Conservation (phyloP, 2,329 filamentous ascomycete genomes). For the Colletotrichum lindemuthianum region DNA sequence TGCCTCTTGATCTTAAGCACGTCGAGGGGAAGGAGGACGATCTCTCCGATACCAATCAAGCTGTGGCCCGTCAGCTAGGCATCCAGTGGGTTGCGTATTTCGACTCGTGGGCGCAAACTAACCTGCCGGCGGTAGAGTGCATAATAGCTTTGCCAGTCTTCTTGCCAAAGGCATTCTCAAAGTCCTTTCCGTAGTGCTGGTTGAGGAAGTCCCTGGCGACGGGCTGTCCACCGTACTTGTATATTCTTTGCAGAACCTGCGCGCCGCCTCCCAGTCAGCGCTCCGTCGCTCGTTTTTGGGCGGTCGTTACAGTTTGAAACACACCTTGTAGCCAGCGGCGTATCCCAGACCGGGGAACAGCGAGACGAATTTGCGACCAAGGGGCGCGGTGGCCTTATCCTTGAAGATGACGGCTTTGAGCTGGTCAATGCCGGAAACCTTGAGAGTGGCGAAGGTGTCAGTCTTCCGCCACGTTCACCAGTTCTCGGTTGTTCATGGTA, state of each 20-base stretch:
- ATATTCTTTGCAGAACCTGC: conserved; percentile 84
- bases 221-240: conserved; percentile 98
- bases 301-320: conserved; percentile 43
- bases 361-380: conserved; percentile 85
- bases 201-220: conserved; percentile 91
- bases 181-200: conserved; percentile 80
- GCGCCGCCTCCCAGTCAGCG: conserved; percentile 53
- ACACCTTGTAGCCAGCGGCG: conserved; percentile 91
- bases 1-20: conserved; percentile 99
- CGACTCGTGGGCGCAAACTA: conserved; percentile 39
- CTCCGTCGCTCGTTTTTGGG: not conserved
- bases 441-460: conserved; percentile 5
- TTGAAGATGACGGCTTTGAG: conserved; percentile 95
- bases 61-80: conserved; percentile 52
- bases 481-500: conserved; percentile 47
- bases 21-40: conserved; percentile 92
- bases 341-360: conserved; percentile 98
- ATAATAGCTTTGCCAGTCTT: conserved; percentile 98
- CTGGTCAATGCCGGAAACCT: conserved; percentile 54
- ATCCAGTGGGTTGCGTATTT: not conserved
- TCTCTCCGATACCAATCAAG: conserved; percentile 96
- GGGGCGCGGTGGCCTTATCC: conserved; percentile 79
- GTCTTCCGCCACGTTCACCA: not conserved
- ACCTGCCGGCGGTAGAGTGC: conserved; percentile 95
- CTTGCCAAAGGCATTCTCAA: conserved; percentile 91